Conservation (phyloP, 2,329 filamentous ascomycete species). For the Botrytis fragariae region DNA sequence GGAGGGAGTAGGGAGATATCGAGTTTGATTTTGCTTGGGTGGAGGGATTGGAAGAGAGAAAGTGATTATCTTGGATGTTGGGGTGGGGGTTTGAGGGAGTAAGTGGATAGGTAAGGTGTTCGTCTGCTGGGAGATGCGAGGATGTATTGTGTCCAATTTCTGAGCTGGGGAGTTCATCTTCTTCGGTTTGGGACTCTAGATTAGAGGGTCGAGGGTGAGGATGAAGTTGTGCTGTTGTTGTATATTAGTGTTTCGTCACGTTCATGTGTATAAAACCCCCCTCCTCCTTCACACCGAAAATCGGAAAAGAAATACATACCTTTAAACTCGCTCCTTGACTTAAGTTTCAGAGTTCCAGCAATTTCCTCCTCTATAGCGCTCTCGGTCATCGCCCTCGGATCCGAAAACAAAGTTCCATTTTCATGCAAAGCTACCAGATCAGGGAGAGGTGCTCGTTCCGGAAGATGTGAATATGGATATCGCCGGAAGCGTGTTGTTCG, state of each 20-base stretch:
- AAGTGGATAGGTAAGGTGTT: neutral
- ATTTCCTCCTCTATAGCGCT: neutral
- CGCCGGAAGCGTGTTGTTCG: neutral
- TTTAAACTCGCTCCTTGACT: neutral
- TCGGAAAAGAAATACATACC: neutral
- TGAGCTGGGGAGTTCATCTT: neutral
- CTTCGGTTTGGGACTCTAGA: neutral
- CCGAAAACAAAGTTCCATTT: neutral
- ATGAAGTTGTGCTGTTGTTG: neutral
- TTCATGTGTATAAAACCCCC: neutral
- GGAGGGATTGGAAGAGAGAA: neutral
- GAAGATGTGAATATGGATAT: neutral
- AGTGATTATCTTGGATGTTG: neutral
- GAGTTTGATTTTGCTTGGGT: neutral
- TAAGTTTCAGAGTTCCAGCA: accelerated
- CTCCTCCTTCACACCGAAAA: neutral
- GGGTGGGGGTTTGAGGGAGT: neutral
- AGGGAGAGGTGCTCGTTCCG: neutral
- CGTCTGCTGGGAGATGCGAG: neutral
- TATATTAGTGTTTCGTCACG: neutral
- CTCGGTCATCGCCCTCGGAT: neutral
- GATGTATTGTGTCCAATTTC: neutral
- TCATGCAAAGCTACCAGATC: neutral
- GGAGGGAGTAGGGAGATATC: neutral
- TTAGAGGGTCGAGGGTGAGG: too few relatives aligned